These are phyloP conservation scores for Sporothrix schenckii DNA, from an alignment of 2,329 filamentous ascomycete species.

Conservation along the genomic window DNA sequence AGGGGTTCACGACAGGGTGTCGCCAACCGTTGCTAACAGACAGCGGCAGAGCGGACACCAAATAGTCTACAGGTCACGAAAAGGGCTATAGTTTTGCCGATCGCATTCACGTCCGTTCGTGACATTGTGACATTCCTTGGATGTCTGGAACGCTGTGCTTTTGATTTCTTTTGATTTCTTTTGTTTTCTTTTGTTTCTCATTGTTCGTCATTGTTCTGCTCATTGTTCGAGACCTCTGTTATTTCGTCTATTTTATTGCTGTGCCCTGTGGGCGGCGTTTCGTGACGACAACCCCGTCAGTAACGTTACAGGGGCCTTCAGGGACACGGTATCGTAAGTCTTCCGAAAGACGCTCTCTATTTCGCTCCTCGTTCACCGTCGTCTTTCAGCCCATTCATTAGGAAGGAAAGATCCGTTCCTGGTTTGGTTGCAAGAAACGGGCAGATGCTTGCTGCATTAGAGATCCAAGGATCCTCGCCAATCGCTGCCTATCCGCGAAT, in stretches of 20 bases:
- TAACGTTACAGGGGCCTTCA: neutral
- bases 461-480: neutral
- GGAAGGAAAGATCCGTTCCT: neutral
- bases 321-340: neutral
- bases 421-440: neutral
- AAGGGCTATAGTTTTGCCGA: neutral
- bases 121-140: neutral
- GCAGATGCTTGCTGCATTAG: neutral
- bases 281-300: too few species aligned
- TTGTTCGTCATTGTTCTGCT: neutral
- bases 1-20: neutral
- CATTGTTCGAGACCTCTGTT: neutral
- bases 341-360: too few species aligned
- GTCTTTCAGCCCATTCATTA: too few species aligned
- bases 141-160: neutral
- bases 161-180: neutral
- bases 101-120: neutral
- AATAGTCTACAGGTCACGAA: neutral
- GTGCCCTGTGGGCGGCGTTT: slow-evolving; percentile 1
- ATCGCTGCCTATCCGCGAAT: neutral
- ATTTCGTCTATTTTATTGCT: neutral
- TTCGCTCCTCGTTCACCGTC: too few species aligned
- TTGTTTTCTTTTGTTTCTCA: neutral
- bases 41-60: neutral
- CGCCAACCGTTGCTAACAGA: neutral